Conservation (phyloP, 345 rosid species). For the Excoecaria agallocha region DNA sequence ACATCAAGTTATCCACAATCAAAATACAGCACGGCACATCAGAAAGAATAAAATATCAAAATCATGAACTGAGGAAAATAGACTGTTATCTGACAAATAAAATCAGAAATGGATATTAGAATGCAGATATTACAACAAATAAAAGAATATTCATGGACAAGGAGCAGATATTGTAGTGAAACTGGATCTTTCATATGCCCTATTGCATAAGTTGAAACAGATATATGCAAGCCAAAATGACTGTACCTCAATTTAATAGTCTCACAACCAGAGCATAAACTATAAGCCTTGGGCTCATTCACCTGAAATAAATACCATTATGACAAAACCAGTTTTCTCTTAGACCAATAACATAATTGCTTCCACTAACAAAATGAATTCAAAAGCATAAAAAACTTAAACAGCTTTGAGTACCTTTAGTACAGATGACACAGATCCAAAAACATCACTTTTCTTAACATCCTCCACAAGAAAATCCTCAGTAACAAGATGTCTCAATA, state of each 20-base stretch:
- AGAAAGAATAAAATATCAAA: neutral
- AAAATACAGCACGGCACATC: neutral
- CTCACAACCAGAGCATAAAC: slow-evolving; percentile 51
- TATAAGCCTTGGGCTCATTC: slow-evolving; percentile 60
- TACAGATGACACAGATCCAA: slow-evolving; percentile 88
- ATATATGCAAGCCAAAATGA: slow-evolving; percentile 4
- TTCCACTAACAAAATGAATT: neutral
- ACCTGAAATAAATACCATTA: slow-evolving; percentile 51
- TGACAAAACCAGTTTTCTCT: neutral
- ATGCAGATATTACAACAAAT: neutral
- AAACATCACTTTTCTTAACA: slow-evolving; percentile 90
- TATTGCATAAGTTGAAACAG: neutral
- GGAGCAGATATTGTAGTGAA: neutral
- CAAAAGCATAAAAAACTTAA: slow-evolving; percentile 1
- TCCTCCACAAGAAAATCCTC: slow-evolving; percentile 85
- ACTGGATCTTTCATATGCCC: neutral
- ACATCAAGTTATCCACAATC: neutral
- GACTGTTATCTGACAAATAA: neutral
- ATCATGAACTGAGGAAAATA: neutral
- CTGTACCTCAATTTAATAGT: slow-evolving; percentile 60
- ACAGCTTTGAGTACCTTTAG: slow-evolving; percentile 57
- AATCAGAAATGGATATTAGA: neutral
- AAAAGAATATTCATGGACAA: slow-evolving; percentile 2
- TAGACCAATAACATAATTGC: neutral
- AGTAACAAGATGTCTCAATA: slow-evolving; percentile 78